phyloP scores from a whole-genome alignment of 306 rosid genomes.

The Citrullus mucosospermus region DNA sequence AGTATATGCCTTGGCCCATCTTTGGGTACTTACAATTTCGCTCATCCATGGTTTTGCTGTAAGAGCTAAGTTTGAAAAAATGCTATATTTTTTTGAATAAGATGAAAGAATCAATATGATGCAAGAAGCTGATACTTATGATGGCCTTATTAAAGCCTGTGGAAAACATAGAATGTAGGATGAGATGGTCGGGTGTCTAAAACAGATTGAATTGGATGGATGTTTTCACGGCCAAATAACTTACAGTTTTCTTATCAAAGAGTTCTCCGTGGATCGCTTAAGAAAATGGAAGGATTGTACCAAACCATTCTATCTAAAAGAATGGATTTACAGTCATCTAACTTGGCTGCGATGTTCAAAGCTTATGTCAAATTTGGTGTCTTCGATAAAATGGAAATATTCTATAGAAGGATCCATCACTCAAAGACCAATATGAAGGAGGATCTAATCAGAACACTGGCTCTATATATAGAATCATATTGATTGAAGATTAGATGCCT shows the following conservation, averaged over 20 bases:
- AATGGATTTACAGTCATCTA: constrained; percentile 46
- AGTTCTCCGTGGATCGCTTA: constrained; percentile 54
- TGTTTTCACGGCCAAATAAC: constrained; percentile 51
- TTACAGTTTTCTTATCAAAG: constrained; percentile 47
- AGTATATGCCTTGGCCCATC: constrained; percentile 24
- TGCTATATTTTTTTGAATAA: constrained; percentile 32
- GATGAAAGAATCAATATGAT: constrained; percentile 36
- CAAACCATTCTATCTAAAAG: constrained; percentile 44
- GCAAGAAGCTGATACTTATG: constrained; percentile 45
- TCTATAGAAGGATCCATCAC: constrained; percentile 30
- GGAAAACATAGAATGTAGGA: constrained; percentile 62
- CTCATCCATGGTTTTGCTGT: constrained; percentile 41
- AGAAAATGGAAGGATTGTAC: constrained; percentile 39
- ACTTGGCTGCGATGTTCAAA: constrained; percentile 54
- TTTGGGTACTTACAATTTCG: constrained; percentile 36
- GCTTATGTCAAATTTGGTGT: constrained; percentile 56
- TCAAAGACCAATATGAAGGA: constrained; percentile 32
- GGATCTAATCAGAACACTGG: constrained; percentile 48
- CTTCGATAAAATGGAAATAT: constrained; percentile 55
- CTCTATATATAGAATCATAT: constrained; percentile 41
- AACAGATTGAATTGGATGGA: constrained; percentile 47
- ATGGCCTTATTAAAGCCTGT: constrained; percentile 50
- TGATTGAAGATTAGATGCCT: constrained; percentile 52
- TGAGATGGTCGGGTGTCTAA: constrained; percentile 47
- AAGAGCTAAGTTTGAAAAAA: constrained; percentile 30